A percentile compares a stretch with the other conserved stretches of the same genome.
Evolutionary conservation across 345 rosid genomes (phyloP).

Genomic region (Gossypium sturtianum): DNA sequence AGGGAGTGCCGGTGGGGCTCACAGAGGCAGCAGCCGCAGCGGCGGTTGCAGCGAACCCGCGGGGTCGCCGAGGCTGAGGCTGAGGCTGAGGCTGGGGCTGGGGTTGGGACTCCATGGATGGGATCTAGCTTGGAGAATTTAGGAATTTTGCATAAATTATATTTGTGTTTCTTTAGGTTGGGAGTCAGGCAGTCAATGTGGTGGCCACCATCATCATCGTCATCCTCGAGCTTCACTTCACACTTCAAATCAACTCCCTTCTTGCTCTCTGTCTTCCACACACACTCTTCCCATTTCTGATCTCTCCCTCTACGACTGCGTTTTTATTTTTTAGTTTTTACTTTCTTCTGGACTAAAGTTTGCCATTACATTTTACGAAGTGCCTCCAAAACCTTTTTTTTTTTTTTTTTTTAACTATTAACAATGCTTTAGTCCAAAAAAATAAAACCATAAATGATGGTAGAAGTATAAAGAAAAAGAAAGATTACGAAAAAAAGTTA

Average conservation of each 20-base stretch:
- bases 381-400: too few relatives aligned
- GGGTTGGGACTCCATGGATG: constrained; percentile 11
- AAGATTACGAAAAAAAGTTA: too few relatives aligned
- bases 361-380: too few relatives aligned
- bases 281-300: too few relatives aligned
- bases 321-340: too few relatives aligned
- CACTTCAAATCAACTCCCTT: background rate
- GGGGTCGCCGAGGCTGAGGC: constrained; percentile 57
- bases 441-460: too few relatives aligned
- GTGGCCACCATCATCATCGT: background rate
- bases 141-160: background rate
- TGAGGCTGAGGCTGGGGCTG: constrained; percentile 23
- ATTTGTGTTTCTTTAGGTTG: background rate
- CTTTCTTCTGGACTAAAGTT: too few relatives aligned
- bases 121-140: constrained; percentile 13
- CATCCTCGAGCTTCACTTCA: background rate
- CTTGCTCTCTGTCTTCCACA: too few relatives aligned
- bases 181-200: background rate
- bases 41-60: constrained; percentile 74
- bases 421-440: too few relatives aligned
- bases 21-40: constrained; percentile 34
- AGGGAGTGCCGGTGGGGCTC: constrained; percentile 19
- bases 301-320: too few relatives aligned
- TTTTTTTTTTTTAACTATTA: too few relatives aligned
- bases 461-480: too few relatives aligned